Conservation (phyloP, 108 stramenopile species). For the Aureococcus anophagefferens region DNA sequence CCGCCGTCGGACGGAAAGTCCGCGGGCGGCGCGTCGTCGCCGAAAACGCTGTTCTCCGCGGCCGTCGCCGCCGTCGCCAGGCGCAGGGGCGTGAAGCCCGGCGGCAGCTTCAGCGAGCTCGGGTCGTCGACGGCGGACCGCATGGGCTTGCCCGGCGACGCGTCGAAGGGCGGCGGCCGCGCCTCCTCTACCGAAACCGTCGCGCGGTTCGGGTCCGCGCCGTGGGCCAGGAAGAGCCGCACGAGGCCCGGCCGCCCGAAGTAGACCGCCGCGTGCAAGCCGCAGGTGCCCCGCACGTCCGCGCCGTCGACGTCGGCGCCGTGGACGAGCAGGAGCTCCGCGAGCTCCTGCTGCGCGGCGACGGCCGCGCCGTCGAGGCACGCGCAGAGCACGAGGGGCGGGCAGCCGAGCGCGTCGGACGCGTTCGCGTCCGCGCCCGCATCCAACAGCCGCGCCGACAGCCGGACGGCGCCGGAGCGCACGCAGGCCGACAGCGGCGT, state of each 20-base stretch:
- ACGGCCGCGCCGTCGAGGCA: background rate
- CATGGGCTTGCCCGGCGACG: too few relatives aligned
- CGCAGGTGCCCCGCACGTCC: background rate
- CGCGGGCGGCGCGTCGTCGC: too few relatives aligned
- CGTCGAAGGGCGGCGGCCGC: too few relatives aligned
- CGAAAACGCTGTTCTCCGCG: background rate
- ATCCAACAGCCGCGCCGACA: background rate
- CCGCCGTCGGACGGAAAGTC: too few relatives aligned
- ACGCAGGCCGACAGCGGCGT: background rate
- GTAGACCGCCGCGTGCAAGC: background rate
- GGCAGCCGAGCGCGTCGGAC: background rate
- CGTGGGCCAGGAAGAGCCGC: background rate
- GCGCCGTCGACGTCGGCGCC: background rate
- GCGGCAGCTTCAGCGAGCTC: background rate
- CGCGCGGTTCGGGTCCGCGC: background rate
- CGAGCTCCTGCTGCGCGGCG: background rate
- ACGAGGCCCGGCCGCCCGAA: background rate
- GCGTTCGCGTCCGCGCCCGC: background rate
- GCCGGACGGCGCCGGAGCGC: background rate
- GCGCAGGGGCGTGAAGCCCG: background rate
- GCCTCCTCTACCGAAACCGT: background rate
- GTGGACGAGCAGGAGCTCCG: background rate
- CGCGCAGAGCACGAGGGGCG: background rate
- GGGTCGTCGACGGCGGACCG: too few relatives aligned
- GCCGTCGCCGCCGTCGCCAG: background rate